Conservation (phyloP, 2,329 filamentous ascomycete genomes). For the Fusarium fujikuroi region DNA sequence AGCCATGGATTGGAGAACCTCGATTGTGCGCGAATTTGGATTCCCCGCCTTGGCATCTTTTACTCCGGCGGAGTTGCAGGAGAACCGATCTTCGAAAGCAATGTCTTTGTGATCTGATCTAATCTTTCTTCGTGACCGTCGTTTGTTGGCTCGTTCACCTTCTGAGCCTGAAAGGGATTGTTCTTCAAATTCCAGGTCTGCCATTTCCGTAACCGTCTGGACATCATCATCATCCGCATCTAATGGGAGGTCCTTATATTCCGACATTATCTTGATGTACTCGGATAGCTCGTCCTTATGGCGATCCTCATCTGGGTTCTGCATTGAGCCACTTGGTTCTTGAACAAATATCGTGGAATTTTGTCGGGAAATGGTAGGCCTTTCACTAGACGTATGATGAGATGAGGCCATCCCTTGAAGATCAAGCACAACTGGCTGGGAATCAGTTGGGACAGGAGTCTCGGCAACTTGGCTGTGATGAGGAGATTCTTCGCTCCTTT, state of each 20-base stretch:
- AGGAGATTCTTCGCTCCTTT: constrained; percentile 49
- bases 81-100: constrained; percentile 61
- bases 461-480: constrained; percentile 32
- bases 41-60: constrained; percentile 60
- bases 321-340: background rate
- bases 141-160: constrained; percentile 30
- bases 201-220: constrained; percentile 25
- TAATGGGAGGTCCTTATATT: constrained; percentile 68
- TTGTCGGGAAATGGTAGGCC: background rate
- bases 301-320: background rate
- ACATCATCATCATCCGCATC: constrained; percentile 56
- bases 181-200: constrained; percentile 24
- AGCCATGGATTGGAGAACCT: constrained; percentile 80
- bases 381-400: background rate
- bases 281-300: constrained; percentile 68
- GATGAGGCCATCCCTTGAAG: constrained; percentile 17
- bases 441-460: constrained; percentile 35
- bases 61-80: constrained; percentile 64
- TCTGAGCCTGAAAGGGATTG: constrained; percentile 37
- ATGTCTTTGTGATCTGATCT: constrained; percentile 44
- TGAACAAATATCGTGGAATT: background rate
- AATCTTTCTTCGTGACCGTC: constrained; percentile 35
- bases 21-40: constrained; percentile 80
- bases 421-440: constrained; percentile 44
- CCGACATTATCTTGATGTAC: constrained; percentile 71